Percentiles rank a stretch among this genome's conserved stretches.
phyloP scores from a whole-genome alignment of 2,329 filamentous ascomycete species.

The Fusarium sambucinum region DNA sequence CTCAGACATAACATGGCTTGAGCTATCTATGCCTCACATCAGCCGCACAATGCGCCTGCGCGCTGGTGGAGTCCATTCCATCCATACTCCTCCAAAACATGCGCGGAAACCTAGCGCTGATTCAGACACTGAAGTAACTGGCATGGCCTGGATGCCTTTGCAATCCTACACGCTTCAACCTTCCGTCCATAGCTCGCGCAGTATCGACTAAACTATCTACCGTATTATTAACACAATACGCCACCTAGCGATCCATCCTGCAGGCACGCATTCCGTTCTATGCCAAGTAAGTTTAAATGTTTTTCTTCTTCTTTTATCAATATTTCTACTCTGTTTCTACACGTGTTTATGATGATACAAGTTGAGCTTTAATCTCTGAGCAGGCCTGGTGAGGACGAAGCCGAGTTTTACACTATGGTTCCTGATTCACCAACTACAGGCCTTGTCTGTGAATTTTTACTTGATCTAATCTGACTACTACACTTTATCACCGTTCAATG shows the following conservation, averaged over 20 bases:
- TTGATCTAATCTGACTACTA: constrained; percentile 74
- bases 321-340: not conserved
- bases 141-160: constrained; percentile 37
- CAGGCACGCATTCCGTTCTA: constrained; percentile 2
- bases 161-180: constrained; percentile 23
- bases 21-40: constrained; percentile 23
- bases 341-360: constrained; percentile 56
- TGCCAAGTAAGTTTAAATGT: constrained; percentile 25
- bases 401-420: constrained; percentile 65
- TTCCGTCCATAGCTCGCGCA: constrained; percentile 11
- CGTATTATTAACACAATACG: constrained; percentile 6
- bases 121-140: constrained; percentile 20
- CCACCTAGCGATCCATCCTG: not conserved
- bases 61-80: constrained; percentile 38
- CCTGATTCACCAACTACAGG: constrained; percentile 44
- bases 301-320: not conserved
- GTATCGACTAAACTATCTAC: constrained; percentile 3
- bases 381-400: constrained; percentile 58
- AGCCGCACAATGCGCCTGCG: constrained; percentile 27
- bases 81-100: constrained; percentile 16
- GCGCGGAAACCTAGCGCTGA: constrained; percentile 21
- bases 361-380: constrained; percentile 55
- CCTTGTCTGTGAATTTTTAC: constrained; percentile 59
- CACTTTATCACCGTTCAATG: constrained; percentile 28
- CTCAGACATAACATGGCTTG: constrained; percentile 8